Conservation (phyloP, 805 yeast genomes). For the Kodamaea leandrae region DNA sequence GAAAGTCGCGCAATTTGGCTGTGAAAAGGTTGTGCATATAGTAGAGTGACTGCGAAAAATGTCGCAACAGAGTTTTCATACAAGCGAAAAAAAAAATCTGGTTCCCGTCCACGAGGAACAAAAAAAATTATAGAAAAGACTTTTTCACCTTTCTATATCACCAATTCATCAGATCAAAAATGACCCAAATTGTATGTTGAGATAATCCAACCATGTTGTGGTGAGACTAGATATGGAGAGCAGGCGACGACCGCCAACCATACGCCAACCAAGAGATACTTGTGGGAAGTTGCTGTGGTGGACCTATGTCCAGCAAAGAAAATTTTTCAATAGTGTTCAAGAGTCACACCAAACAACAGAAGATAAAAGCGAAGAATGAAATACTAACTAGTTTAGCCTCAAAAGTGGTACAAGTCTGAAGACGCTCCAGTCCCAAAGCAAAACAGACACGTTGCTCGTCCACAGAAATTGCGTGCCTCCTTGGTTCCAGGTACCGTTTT, state of each 20-base stretch:
- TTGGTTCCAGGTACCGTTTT: slow-evolving; percentile 97
- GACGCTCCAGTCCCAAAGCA: slow-evolving; percentile 83
- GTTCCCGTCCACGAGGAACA: neutral
- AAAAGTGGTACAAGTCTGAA: slow-evolving; percentile 94
- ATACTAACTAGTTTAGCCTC: slow-evolving; percentile 51
- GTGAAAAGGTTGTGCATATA: slow-evolving; percentile 4
- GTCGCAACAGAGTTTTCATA: slow-evolving; percentile 3
- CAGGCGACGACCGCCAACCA: neutral
- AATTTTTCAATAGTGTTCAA: slow-evolving; percentile 1
- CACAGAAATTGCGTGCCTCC: slow-evolving; percentile 93
- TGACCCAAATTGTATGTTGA: slow-evolving; percentile 31
- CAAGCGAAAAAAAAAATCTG: slow-evolving; percentile 5
- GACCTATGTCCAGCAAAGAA: neutral
- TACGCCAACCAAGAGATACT: neutral
- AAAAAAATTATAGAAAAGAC: slow-evolving; percentile 15
- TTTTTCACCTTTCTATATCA: slow-evolving; percentile 16
- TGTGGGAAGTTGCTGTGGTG: neutral
- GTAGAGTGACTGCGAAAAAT: neutral
- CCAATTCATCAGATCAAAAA: slow-evolving; percentile 19
- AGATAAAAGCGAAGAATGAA: neutral
- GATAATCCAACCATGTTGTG: neutral
- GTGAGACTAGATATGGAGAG: neutral
- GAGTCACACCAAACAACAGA: too few relatives aligned
- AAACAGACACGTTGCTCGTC: slow-evolving; percentile 87
- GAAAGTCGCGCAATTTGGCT: neutral